Base-by-base conservation (phyloP, 176 grass and related monocot species). In the Pontederia paniculata region DNA sequence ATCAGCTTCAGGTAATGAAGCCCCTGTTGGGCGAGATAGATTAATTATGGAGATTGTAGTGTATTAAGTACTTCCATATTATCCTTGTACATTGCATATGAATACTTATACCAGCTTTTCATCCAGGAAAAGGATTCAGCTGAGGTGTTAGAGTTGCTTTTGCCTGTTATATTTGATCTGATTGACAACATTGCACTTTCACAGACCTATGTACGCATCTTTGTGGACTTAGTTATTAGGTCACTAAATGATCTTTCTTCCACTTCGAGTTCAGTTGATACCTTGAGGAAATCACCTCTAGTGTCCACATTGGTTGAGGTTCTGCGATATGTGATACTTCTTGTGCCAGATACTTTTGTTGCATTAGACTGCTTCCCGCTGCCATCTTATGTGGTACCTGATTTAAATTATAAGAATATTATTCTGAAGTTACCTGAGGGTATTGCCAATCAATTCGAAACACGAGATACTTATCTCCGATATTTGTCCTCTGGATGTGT, bases 351-450 rank as follows among this genome's bases (percentile, higher is more conserved):
- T 78, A 88, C 80, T 25, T 98, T 98, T 79, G 94, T 98, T 74
- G 87, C 94, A 64, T 82, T 88, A 75, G 94, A 98, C 70, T 98
- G 87, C 75, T 88, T 98, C 66, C 94, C 94, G 74, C 70, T 98
- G 43, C 87, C 94, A 45, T 70, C 87, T 12, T 55, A 51, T 73
- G 80, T 93, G 71, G 78, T 55, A 9, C 87, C 86, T 73, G 94
- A 88, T 81, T 57, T 84, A 57, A 66, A 91, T 67, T 63, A 73
- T 70, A 83, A 75, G 76, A 74, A 77, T 60, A 70, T 75, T 71
- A 73, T 73, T 52, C 65, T 87, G 79, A 83, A 87, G 72, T 75
- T 90, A 70, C 67, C 78, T 69, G 74, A 72, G 48, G 65, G 73
- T 65, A 57, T 76, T 71, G 83, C 78, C 42, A 66, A 80, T 75